Evolutionary conservation across 352 stramenopile species (phyloP), one percentile per base, ranked within the genome.

Genomic region (Blastocystis sp.): DNA sequence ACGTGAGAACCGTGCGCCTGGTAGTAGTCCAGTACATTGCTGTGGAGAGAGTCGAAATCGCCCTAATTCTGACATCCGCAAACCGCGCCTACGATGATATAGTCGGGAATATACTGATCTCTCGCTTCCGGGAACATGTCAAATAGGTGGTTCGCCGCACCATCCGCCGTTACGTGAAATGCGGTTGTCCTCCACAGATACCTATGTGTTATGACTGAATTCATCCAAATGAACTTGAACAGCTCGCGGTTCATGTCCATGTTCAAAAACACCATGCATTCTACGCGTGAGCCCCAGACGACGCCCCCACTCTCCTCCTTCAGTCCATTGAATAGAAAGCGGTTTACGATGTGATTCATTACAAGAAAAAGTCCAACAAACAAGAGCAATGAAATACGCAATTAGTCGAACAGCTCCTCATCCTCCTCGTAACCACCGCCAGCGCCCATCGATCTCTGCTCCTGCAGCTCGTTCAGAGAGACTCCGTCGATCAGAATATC

Each of bases 401-500:
- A 34, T 87, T 84, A 84, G 40, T 87, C 59, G 52, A 87, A 87
- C 38, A 87, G 48, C 57, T 87, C 77, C 21, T 43, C 77, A 87
- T 87, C 77, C 65, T 87, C 77, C 40, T 87, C 28, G 28, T 34
- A 34, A 34, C 28, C 28, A 34, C 28, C 28, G 28, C 28, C 28
- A 34, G 28, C 28, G 28, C 28, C 28, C 28, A 34, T 34, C 28
- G 28, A 34, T 34, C 28, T 34, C 28, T 34, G 28, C 28, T 84
- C 62, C 34, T 84, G 48, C 19, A 84, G 28, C 59, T 84, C 74
- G 43, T 48, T 84, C 17, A 84, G 62, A 34, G 74, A 84, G 24
- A 69, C 21, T 84, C 62, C 74, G 43, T 84, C 74, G 19, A 84
- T 68, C 21, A 84, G 74, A 84, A 84, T 84, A 84, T 84, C 74